phyloP scores from a whole-genome alignment of 2,329 filamentous ascomycete species.

The Venturia oleaginea region DNA sequence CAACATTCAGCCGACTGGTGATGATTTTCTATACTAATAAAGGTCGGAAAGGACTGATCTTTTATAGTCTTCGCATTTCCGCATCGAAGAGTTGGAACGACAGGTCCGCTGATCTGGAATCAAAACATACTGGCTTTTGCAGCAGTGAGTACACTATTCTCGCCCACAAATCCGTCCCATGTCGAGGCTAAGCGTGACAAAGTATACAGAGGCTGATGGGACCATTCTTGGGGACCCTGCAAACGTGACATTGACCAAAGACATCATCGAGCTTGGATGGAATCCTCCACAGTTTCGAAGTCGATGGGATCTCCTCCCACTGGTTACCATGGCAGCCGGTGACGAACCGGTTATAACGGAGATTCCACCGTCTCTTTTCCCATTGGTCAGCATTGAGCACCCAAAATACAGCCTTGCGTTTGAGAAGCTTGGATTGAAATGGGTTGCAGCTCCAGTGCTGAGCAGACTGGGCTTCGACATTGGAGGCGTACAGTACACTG shows the following conservation, averaged over 20 bases:
- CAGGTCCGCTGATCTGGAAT: constrained; percentile 23
- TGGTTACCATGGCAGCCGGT: constrained; percentile 23
- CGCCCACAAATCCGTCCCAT: not conserved
- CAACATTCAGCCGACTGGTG: not conserved
- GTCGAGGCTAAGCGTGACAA: not conserved
- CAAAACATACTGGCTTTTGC: constrained; percentile 22
- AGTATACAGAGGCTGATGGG: constrained; percentile 19
- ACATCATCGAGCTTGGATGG: constrained; percentile 23
- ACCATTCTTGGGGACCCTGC: constrained; percentile 21
- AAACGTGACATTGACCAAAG: constrained; percentile 20
- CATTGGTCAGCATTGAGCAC: constrained; percentile 20
- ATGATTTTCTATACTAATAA: not conserved
- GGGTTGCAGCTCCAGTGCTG: constrained; percentile 22
- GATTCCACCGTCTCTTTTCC: constrained; percentile 16
- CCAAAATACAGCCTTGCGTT: constrained; percentile 20
- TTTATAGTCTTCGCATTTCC: constrained; percentile 21
- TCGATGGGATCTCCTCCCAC: constrained; percentile 22
- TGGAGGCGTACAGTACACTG: constrained; percentile 22
- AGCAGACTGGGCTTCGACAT: constrained; percentile 23
- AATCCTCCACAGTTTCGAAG: constrained; percentile 18
- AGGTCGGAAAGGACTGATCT: not conserved
- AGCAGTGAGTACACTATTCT: constrained; percentile 13
- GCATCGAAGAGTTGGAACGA: constrained; percentile 16
- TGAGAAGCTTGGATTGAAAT: constrained; percentile 21
- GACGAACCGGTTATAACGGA: constrained; percentile 20